Conservation (phyloP, 768 basidiomycete species). For the Strobilomyces echinocephalus region DNA sequence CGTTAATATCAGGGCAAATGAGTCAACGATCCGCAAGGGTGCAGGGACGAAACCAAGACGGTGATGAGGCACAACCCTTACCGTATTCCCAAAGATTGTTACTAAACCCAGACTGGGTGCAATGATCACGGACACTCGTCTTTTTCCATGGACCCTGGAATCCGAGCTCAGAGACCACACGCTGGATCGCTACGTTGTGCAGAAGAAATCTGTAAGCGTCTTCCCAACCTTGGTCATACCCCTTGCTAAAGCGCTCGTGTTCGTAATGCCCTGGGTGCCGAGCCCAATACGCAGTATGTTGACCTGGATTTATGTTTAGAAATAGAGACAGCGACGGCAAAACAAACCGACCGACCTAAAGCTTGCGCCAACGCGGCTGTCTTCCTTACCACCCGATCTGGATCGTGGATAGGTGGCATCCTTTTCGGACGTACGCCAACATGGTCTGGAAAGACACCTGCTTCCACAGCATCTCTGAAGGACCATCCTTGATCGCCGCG, state of each 20-base stretch:
- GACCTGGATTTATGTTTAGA: conserved; percentile 26
- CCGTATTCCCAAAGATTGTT: conserved; percentile 64
- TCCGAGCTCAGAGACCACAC: conserved; percentile 52
- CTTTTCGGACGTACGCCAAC: conserved; percentile 40
- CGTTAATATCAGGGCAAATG: background rate
- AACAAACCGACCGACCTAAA: conserved; percentile 22
- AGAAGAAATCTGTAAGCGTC: conserved; percentile 57
- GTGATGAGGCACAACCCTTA: conserved; percentile 20
- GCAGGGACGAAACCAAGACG: background rate
- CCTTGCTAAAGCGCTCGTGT: conserved; percentile 63
- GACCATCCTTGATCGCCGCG: conserved; percentile 73
- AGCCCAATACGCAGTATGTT: conserved; percentile 40
- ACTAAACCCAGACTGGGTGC: conserved; percentile 34
- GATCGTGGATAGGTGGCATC: conserved; percentile 12
- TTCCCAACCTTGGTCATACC: conserved; percentile 68
- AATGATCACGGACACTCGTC: conserved; percentile 42
- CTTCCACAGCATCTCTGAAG: conserved; percentile 56
- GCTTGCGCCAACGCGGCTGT: conserved; percentile 31
- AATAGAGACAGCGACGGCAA: conserved; percentile 15
- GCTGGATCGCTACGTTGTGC: conserved; percentile 14
- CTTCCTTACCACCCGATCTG: conserved; percentile 23
- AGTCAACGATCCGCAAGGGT: background rate
- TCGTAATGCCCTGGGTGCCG: conserved; percentile 54
- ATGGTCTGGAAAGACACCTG: conserved; percentile 55
- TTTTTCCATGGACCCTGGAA: conserved; percentile 60